Evolutionary conservation across 768 basidiomycete species (phyloP).

Genomic region (Tricholoma flavovirens): DNA sequence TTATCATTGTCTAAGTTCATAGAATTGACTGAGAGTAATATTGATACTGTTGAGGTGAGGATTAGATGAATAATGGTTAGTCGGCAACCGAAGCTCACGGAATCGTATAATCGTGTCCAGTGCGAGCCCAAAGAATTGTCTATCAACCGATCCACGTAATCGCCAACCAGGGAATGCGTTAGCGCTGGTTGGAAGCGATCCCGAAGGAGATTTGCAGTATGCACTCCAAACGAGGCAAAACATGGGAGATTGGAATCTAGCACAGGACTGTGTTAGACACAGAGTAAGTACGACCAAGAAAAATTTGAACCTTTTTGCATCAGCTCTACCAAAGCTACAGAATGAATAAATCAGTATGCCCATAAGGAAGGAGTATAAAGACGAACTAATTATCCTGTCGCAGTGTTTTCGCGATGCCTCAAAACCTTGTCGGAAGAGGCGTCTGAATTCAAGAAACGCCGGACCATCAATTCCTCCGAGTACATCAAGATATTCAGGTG

Average conservation of each 20-base stretch:
- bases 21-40: slow-evolving; percentile 88
- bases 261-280: background rate
- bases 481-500: slow-evolving; percentile 93
- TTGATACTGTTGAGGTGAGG: slow-evolving; percentile 57
- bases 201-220: slow-evolving; percentile 81
- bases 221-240: slow-evolving; percentile 85
- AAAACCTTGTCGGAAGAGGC: slow-evolving; percentile 88
- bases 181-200: slow-evolving; percentile 93
- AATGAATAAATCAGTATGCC: slow-evolving; percentile 6
- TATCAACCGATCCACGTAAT: slow-evolving; percentile 86
- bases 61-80: background rate
- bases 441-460: slow-evolving; percentile 78
- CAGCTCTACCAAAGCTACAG: slow-evolving; percentile 73
- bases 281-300: background rate
- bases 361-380: background rate
- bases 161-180: slow-evolving; percentile 78
- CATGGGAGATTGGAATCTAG: slow-evolving; percentile 87
- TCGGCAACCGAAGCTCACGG: slow-evolving; percentile 42
- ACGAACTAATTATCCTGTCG: slow-evolving; percentile 88
- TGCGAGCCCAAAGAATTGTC: slow-evolving; percentile 87
- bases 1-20: slow-evolving; percentile 28
- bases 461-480: slow-evolving; percentile 78
- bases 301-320: slow-evolving; percentile 82
- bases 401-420: slow-evolving; percentile 93
- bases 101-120: slow-evolving; percentile 96